Evolutionary conservation across 2,329 filamentous ascomycete genomes (phyloP), one percentile per base, ranked within the genome.

Genomic region (Cryphonectria carpinicola): DNA sequence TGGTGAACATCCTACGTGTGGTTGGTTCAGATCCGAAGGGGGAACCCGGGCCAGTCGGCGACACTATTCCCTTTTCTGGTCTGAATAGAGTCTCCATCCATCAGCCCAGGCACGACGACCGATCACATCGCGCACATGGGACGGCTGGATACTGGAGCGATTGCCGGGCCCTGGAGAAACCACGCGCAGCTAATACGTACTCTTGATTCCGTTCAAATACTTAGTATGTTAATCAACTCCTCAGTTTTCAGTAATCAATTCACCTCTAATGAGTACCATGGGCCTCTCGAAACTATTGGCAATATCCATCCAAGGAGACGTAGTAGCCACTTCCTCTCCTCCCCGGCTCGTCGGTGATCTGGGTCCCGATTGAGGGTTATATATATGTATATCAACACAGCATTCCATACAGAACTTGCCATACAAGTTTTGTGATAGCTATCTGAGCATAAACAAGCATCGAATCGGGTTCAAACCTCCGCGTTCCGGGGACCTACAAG

Each of bases 21-120:
- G 69, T 54, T 64, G 63, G 58, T 14, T 17, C 46, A 41, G 22
- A 7, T 32, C 41, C 25, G 32, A 19, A 37, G 43, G 58, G 62
- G 22, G 6, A 14, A n/a, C 46, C 49, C 22, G 25, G 65, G n/a
- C 22, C 25, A n/a, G 61, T 25, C 28, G 35, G 41, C 43, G 65
- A 70, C 11, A 62, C 71, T 68, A 72, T 70, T 54, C 71, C 71
- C 62, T 28, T 68, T 72, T 72, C 32, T 67, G 69, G 52, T 32
- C 52, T 72, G 65, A 72, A 72, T 72, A 72, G 58, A 28, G 11
- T 49, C 68, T 65, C 62, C 56, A 66, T 66, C 39, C 49, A 64
- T 43, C 25, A 49, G 46, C 49, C n/a, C 43, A n/a, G 22, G 35
- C 11, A 63, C 17, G 28, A 32, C 32, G 41, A 14, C 37, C n/a